These are phyloP conservation scores for Ganoderma resinaceum DNA, from an alignment of 1,284 basidiomycete species.

Conservation along the genomic window DNA sequence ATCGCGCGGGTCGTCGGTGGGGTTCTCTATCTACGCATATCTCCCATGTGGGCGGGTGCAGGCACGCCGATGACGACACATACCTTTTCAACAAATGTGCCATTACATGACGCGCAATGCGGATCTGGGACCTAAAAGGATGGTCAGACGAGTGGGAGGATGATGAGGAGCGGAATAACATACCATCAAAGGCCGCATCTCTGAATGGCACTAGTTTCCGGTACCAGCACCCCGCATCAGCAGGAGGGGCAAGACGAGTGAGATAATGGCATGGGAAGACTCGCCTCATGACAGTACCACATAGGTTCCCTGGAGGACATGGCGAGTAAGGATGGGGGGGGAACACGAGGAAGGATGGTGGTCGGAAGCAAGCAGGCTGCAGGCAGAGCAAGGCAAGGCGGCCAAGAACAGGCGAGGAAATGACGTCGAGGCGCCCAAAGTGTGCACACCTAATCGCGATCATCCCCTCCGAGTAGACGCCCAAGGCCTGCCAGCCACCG, in stretches of 20 bases:
- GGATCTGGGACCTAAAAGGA: conserved; percentile 70
- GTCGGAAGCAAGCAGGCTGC: conserved; percentile 10
- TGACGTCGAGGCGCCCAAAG: conserved; percentile 31
- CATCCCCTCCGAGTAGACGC: background rate
- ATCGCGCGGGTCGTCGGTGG: conserved; percentile 73
- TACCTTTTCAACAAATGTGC: conserved; percentile 81
- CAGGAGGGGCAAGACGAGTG: conserved; percentile 12
- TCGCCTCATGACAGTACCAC: conserved; percentile 82
- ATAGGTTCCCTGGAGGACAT: conserved; percentile 73
- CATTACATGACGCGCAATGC: conserved; percentile 73
- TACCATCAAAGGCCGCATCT: conserved; percentile 85
- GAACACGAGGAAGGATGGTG: conserved; percentile 3
- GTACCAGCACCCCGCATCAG: conserved; percentile 11
- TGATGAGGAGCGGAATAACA: conserved; percentile 28
- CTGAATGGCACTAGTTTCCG: conserved; percentile 67
- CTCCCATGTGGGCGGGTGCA: background rate
- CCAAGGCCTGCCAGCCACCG: conserved; percentile 24
- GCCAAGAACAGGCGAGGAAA: conserved; percentile 4
- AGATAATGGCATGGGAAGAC: conserved; percentile 27
- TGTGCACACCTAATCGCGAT: conserved; percentile 11
- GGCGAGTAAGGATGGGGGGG: conserved; percentile 1
- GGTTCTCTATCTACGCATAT: conserved; percentile 68
- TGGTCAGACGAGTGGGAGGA: conserved; percentile 16
- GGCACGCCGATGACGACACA: conserved; percentile 22
- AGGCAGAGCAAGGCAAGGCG: conserved; percentile 2